Evolutionary conservation across 2,329 filamentous ascomycete species (phyloP), one percentile per base, ranked within the genome.

Genomic region (Colletotrichum liriopes): DNA sequence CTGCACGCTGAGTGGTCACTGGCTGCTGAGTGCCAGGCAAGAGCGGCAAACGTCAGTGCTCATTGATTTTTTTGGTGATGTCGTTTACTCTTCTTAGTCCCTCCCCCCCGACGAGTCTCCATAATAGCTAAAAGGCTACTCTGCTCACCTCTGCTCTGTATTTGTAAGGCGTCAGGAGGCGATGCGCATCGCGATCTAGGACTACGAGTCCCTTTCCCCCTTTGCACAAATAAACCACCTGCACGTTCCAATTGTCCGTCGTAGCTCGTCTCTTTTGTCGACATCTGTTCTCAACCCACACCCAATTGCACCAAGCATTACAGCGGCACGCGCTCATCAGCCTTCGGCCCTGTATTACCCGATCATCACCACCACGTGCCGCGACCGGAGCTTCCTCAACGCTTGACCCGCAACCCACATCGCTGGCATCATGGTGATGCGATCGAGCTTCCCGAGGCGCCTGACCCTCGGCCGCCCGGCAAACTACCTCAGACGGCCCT

Each of bases 371-470:
- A 41, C 62, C 58, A 67, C 67, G 56, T 67, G 68, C 56, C 43
- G 58, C 29, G 56, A 63, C 45, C 63, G 58, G 61, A 67, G 61
- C 56, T 54, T 64, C 59, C 41, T 51, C 47, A 43, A 43, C 45
- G 62, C 43, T 45, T 62, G 37, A 55, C 54, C 58, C 32, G 47
- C 47, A 54, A 61, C 32, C 39, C 41, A 41, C 23, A 43, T 29
- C 23, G 59, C 43, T 49, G 49, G 43, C 67, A 76, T 72, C 77
- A 85, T 85, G 83, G 84, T 85, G 69, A 81, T 82, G 56, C 81
- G 82, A 71, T 82, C 82, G 66, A 82, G 81, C 77, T 78, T 82
- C 66, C 81, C 82, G 26, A 82, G 83, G 73, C 82, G 81, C 67
- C 76, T 84, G 66, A 74, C 82, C 32, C 79, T 85, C 65, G 81